Evolutionary conservation across 495 filamentous ascomycete species (phyloP), one percentile per base, ranked within the genome.

Genomic region (Hyphodiscus hymeniophilus): DNA sequence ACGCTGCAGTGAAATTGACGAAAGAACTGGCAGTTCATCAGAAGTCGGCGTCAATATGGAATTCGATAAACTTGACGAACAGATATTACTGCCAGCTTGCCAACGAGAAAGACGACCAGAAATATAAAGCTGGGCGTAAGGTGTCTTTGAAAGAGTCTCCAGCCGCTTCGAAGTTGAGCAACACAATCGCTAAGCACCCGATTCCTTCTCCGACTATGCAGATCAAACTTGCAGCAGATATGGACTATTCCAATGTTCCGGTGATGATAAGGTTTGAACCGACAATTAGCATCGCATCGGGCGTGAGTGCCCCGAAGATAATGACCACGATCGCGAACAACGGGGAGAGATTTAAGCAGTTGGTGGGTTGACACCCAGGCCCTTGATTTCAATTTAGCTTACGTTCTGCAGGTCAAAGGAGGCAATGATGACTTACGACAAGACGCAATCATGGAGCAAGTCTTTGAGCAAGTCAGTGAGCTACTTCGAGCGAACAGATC

Each of bases 391-490:
- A 38, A 57, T 45, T 40, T 18, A 31, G 40, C 41, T 58, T 30
- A 56, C 12, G 35, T 1, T 30, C 15, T 18, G 1, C 50, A 84
- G 81, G 82, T 92, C 60, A 99, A 99, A 68, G 85, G 86, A 57
- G 88, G 90, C 22, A 89, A 87, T 52, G 90, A 97, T 62, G 92
- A 98, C 58, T 75, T 99, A 11, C 84, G 92, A n/a, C 92, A 99
- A 67, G 92, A 99, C 59, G 88, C 92, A 15, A 99, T 99, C 67
- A 99, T 99, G 94, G 94, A 97, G 63, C 92, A 99, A 66, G 92
- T 99, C 24, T 99, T 97, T 66, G 87, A 87, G 40, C 87, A 95
- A 74, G 92, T 96, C 23, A 94, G 85, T 58, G 82, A 84, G 45
- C 80, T 97, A 4, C 73, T 99, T 20, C 84, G 85, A 64, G 82